Evolutionary conservation across 1,284 basidiomycete genomes (phyloP).

Genomic region (Athelia sp.): DNA sequence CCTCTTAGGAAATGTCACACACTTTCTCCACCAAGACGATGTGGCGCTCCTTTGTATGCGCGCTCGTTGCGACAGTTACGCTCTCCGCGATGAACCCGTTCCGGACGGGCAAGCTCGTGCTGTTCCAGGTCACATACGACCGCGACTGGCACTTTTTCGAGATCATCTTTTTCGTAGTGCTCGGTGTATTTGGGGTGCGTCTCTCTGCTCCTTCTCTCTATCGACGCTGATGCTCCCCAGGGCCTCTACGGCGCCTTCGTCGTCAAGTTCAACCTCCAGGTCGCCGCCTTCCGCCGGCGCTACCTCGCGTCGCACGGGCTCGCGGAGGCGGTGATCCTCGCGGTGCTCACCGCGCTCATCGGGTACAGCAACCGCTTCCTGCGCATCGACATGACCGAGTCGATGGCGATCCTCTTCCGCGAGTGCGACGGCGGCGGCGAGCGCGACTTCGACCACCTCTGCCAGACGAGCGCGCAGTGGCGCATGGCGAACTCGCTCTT

Average conservation of each 20-base stretch:
- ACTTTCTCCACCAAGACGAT: slow-evolving; percentile 96
- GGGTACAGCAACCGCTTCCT: slow-evolving; percentile 95
- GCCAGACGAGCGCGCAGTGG: slow-evolving; percentile 94
- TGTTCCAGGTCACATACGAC: slow-evolving; percentile 92
- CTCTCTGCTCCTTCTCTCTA: slow-evolving; percentile 1
- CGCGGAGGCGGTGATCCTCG: slow-evolving; percentile 85
- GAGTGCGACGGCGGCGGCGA: slow-evolving; percentile 91
- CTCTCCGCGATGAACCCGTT: slow-evolving; percentile 98
- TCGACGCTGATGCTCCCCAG: slow-evolving; percentile 33
- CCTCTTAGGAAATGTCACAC: slow-evolving; percentile 91
- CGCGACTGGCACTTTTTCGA: slow-evolving; percentile 99
- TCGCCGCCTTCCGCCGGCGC: slow-evolving; percentile 89
- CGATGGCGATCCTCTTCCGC: slow-evolving; percentile 92
- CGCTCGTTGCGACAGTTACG: slow-evolving; percentile 93
- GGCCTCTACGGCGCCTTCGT: slow-evolving; percentile 97
- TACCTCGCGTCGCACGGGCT: slow-evolving; percentile 83
- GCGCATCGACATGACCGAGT: slow-evolving; percentile 97
- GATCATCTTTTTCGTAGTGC: slow-evolving; percentile 91
- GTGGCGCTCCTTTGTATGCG: slow-evolving; percentile 98
- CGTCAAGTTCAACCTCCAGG: slow-evolving; percentile 95
- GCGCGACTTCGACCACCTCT: slow-evolving; percentile 80
- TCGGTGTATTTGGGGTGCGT: slow-evolving; percentile 92
- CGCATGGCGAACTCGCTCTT: slow-evolving; percentile 90
- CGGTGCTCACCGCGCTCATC: slow-evolving; percentile 85
- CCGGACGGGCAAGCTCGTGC: slow-evolving; percentile 86